Base-by-base conservation (phyloP, 2,329 filamentous ascomycete genomes). In the Claviceps digitariae region DNA sequence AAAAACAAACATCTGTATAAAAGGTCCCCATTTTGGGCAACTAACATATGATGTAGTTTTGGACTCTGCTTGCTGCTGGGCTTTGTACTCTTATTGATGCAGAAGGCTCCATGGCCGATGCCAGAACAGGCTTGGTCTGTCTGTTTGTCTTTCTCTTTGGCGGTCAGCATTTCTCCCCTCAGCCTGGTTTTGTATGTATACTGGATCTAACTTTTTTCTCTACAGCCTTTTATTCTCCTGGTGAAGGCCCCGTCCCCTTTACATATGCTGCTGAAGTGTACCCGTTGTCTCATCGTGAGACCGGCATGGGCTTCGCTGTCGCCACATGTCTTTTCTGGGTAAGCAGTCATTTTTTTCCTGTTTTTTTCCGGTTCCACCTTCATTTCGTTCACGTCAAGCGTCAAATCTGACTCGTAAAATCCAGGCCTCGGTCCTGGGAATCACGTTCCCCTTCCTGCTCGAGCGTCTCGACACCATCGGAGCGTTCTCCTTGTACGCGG, bases 111-210 rank as follows among this genome's bases (percentile, higher is more conserved):
- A 61, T 65, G 0, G 68, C 62, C 23, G 69, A 63, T 0, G 70
- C 72, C 0, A 73, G 76, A 53, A 69, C 80, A 27, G 76, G 70
- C 36, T 64, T 79, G 0, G 74, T 84, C 36, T 79, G 81, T 2
- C 67, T 82, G 4, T 84, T 84, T 56, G 70, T 84, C 57, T 86
- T 80, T 66, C 63, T 86, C 15, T 86, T 85, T 57, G 78, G 75
- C 1, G 78, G 59, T 61, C 27, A 48, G 56, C 48, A 50, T 31
- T 40, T 25, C 21, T 15, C 9, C 9, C 2, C 17, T 41, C 6
- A 8, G n/a, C n/a, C 20, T 21, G 36, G n/a, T 21, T 21, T 7
- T 8, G 1, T 20, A n/a, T 21, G 15, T 1, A 5, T 25, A 10
- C 3, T 23, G 6, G 12, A 5, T 15, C 44, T 56, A 21, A 55